A percentile compares a stretch with the other conserved stretches of the same genome.
These are phyloP conservation scores for Seminavis robusta DNA, from an alignment of 108 stramenopile species.

Conservation along the genomic window DNA sequence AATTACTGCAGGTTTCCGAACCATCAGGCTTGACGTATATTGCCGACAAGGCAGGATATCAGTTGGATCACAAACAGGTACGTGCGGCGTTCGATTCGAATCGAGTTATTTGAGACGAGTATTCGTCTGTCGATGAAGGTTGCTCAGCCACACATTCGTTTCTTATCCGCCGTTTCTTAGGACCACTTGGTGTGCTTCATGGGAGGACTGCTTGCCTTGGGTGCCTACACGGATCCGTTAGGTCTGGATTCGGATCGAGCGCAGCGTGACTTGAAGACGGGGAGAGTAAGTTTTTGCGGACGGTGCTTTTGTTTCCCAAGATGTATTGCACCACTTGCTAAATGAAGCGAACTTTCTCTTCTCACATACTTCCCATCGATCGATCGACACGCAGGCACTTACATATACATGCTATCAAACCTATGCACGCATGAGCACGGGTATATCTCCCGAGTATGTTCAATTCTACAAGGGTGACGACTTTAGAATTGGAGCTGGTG, in stretches of 20 bases:
- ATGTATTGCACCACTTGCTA: background rate
- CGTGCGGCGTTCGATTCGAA: no score
- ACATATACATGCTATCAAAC: slow-evolving; percentile 95
- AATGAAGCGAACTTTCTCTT: background rate
- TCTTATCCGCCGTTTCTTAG: no score
- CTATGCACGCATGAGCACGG: slow-evolving; percentile 84
- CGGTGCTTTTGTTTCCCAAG: background rate
- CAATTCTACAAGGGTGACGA: slow-evolving; percentile 53
- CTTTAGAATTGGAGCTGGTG: slow-evolving; percentile 53
- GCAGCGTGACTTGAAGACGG: slow-evolving; percentile 78
- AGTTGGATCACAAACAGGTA: slow-evolving; percentile 75
- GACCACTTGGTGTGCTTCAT: slow-evolving; percentile 96
- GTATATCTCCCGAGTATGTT: slow-evolving; percentile 88
- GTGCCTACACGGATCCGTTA: slow-evolving; percentile 82
- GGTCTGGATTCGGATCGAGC: slow-evolving; percentile 62
- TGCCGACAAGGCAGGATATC: slow-evolving; percentile 52
- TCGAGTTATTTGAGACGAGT: no score
- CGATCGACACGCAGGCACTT: slow-evolving; percentile 79
- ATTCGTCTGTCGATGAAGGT: no score
- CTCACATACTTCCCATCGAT: background rate
- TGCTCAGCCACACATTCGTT: no score
- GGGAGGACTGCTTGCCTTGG: slow-evolving; percentile 89
- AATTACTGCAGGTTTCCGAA: slow-evolving; percentile 59
- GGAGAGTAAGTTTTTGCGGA: slow-evolving; percentile 17
- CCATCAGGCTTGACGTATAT: slow-evolving; percentile 81